Evolutionary conservation across 371 early-diverging fungal species (phyloP), one percentile per base, ranked within the genome.

Genomic region (Amoeboradix gromovi): DNA sequence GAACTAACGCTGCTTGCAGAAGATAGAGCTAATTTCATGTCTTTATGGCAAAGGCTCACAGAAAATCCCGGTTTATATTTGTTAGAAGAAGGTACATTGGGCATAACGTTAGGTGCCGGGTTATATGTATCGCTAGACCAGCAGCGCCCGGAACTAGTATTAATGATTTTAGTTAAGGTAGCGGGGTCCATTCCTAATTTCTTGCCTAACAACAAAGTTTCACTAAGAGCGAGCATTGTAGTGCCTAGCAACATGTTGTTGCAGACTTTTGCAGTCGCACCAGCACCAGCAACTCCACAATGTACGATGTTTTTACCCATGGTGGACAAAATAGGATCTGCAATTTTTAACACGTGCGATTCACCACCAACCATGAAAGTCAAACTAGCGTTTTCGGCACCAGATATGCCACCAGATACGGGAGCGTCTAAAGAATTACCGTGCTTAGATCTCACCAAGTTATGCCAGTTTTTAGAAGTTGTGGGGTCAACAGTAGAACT

Each of bases 291-390:
- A 17, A 71, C 76, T 22, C 94, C 97, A 78, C 95, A 94, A 73
- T 86, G 81, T n/a, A 91, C 84, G 69, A 92, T 86, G 73, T 89
- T 91, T 74, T 87, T 87, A 30, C 94, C 97, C 97, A 96, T 96
- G 68, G 76, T 73, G 30, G 74, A 73, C 68, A 96, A 75, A 28
- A 83, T 75, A 12, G 83, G 81, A 1, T 71, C 32, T 1, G 85
- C 82, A 74, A 90, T 88, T 12, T 28, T 16, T 29, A 78, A 82
- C 0, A 72, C 75, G 22, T 68, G 69, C 1, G 78, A 77, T 29
- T 79, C 74, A 1, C 87, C 81, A n/a, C 97, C 97, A 0, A 92
- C 92, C 94, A 96, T 94, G 77, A 95, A 96, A 0, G 94, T 93
- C 70, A 96, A 78, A 0, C 93, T 91, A 28, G 86, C 97, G 17